These are phyloP conservation scores for Sutorius australiensis DNA, from an alignment of 768 basidiomycete species.

Conservation along the genomic window DNA sequence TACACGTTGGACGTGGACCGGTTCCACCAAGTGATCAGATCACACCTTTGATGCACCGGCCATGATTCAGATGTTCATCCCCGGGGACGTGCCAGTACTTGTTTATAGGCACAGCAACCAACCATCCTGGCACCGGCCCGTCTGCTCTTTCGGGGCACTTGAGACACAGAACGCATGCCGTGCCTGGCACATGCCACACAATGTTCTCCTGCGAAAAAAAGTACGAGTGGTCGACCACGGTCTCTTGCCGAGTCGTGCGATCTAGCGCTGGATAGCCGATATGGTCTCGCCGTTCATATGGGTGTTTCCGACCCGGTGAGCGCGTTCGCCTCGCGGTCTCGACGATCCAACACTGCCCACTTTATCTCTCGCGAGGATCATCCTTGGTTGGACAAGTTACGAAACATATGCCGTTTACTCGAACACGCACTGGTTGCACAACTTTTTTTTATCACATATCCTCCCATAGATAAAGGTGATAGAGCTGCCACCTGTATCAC, in stretches of 20 bases:
- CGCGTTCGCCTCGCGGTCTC: slow-evolving; percentile 5
- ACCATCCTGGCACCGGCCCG: background rate
- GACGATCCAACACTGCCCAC: slow-evolving; percentile 12
- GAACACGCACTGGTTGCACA: background rate
- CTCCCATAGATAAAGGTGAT: slow-evolving; percentile 13
- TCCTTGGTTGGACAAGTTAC: slow-evolving; percentile 5
- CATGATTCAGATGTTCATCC: background rate
- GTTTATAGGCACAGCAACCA: slow-evolving; percentile 1
- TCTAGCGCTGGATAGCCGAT: background rate
- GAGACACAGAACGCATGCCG: background rate
- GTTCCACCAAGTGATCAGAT: slow-evolving; percentile 1
- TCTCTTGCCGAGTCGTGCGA: background rate
- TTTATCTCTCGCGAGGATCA: slow-evolving; percentile 11
- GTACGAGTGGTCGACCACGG: background rate
- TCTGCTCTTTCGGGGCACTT: background rate
- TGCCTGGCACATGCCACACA: slow-evolving; percentile 13
- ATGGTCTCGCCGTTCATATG: background rate
- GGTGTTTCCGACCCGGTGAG: background rate
- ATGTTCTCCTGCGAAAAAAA: background rate
- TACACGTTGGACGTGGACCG: slow-evolving; percentile 1
- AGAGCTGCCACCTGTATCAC: slow-evolving; percentile 15
- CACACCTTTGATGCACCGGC: background rate
- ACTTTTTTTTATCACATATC: slow-evolving; percentile 10
- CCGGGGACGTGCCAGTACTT: background rate
- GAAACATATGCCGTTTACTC: slow-evolving; percentile 4